phyloP scores from a whole-genome alignment of 768 basidiomycete genomes.

The Naganishia friedmannii region DNA sequence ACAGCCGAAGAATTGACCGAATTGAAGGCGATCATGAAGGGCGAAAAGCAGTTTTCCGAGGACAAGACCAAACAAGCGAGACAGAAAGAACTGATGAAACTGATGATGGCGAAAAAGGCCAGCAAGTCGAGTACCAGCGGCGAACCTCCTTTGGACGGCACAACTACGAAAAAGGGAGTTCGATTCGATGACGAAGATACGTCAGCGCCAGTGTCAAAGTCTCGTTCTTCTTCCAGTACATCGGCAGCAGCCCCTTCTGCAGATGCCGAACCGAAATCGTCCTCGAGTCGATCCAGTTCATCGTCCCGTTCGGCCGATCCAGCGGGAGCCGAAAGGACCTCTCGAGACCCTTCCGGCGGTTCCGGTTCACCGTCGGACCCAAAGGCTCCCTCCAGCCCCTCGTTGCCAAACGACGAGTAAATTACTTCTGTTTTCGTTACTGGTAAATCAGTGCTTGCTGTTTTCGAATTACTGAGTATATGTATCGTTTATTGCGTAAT shows the following conservation, averaged over 20 bases:
- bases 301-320: not conserved
- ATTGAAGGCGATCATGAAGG: slow-evolving; percentile 12
- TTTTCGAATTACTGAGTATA: not conserved
- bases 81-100: slow-evolving; percentile 13
- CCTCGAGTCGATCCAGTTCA: not conserved
- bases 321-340: not conserved
- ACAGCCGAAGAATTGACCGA: slow-evolving; percentile 3
- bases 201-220: not conserved
- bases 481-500: not conserved
- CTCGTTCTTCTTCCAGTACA: not conserved
- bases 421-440: not conserved
- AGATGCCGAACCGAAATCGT: not conserved
- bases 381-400: not conserved
- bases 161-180: slow-evolving; percentile 8
- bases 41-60: not conserved
- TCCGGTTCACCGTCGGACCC: not conserved
- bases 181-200: not conserved
- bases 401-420: slow-evolving; percentile 3
- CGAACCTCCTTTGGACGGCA: not conserved
- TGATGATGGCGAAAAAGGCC: not conserved
- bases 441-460: not conserved
- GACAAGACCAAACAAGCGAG: slow-evolving; percentile 1
- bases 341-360: not conserved
- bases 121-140: not conserved
- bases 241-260: not conserved